These are phyloP conservation scores for Trichoderma guizhouense DNA, from an alignment of 2,329 filamentous ascomycete genomes.

Conservation along the genomic window DNA sequence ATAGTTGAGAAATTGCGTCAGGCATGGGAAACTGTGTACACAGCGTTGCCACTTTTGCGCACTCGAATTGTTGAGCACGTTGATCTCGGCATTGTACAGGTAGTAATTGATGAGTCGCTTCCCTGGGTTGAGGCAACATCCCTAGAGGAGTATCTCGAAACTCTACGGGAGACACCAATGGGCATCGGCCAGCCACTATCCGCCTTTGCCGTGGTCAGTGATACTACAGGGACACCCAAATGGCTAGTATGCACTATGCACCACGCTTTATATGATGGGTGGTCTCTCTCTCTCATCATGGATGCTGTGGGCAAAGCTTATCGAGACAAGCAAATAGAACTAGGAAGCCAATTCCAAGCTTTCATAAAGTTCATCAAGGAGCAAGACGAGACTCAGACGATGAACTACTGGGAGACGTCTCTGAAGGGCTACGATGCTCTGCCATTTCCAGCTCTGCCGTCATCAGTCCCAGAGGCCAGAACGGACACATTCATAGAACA, in stretches of 20 bases:
- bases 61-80: neutral
- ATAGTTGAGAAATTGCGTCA: neutral
- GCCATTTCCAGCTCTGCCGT: neutral
- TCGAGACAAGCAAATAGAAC: neutral
- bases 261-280: slow-evolving; percentile 49
- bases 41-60: neutral
- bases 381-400: neutral
- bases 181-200: slow-evolving; percentile 39
- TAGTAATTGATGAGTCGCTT: slow-evolving; percentile 38
- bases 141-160: slow-evolving; percentile 35
- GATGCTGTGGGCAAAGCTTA: slow-evolving; percentile 24
- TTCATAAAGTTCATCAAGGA: neutral
- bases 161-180: slow-evolving; percentile 36
- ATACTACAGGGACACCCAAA: slow-evolving; percentile 34
- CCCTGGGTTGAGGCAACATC: slow-evolving; percentile 25
- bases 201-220: slow-evolving; percentile 38
- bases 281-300: slow-evolving; percentile 43
- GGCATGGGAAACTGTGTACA: neutral
- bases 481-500: neutral
- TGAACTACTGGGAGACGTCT: neutral
- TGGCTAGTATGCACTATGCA: slow-evolving; percentile 42
- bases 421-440: neutral
- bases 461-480: neutral
- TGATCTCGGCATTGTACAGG: slow-evolving; percentile 17
- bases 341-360: neutral